These are phyloP conservation scores for Biancaea sappan DNA, from an alignment of 306 rosid genomes.

Conservation along the genomic window DNA sequence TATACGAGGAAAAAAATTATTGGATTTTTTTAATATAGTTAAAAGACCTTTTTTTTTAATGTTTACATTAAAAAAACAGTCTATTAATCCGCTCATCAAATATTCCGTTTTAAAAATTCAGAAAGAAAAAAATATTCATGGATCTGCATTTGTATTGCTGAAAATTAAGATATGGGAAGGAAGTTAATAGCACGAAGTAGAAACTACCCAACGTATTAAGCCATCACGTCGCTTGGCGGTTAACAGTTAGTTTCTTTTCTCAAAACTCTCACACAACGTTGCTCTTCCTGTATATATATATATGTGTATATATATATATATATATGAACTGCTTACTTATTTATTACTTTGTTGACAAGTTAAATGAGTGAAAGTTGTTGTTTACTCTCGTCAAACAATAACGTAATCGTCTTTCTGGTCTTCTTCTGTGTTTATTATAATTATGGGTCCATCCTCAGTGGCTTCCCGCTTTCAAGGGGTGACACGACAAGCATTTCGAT, in stretches of 20 bases:
- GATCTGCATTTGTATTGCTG: too few species aligned
- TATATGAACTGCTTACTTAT: neutral
- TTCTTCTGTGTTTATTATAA: neutral
- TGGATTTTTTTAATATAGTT: too few species aligned
- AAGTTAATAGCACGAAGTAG: neutral
- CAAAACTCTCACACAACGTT: neutral
- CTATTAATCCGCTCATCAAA: neutral
- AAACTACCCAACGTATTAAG: neutral
- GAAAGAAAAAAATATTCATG: neutral
- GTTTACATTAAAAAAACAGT: too few species aligned
- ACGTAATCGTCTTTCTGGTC: neutral
- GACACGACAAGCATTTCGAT: slow-evolving; percentile 64
- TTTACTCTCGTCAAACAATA: neutral
- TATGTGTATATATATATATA: too few species aligned
- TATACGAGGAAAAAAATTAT: too few species aligned
- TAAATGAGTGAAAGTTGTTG: neutral
- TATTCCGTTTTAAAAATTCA: neutral
- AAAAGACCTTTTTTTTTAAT: too few species aligned
- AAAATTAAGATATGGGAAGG: neutral
- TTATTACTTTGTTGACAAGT: neutral
- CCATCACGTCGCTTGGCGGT: slow-evolving; percentile 14
- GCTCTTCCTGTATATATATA: neutral
- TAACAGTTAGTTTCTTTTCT: neutral
- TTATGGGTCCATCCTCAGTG: slow-evolving; percentile 56
- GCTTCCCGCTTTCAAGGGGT: slow-evolving; percentile 54